Evolutionary conservation across 176 grass and related monocot genomes (phyloP), one percentile per base, ranked within the genome.

Genomic region (Avena insularis): DNA sequence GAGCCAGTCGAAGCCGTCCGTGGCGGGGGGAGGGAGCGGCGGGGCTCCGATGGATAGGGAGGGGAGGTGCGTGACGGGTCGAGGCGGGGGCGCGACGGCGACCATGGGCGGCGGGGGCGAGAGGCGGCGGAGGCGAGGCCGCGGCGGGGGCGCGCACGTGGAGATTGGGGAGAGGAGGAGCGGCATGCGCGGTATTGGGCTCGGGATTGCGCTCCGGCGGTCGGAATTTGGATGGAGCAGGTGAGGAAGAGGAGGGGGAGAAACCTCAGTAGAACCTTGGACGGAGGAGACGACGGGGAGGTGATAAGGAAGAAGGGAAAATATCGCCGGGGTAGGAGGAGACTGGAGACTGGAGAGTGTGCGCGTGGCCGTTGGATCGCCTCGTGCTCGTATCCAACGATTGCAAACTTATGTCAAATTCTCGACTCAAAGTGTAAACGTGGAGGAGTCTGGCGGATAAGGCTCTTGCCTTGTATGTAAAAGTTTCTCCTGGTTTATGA

Each of bases 81-180:
- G 19, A 0, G 69, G 51, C 47, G 50, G 81, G 4, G 89, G 60
- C 50, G 85, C 86, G 38, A 91, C 77, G 50, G 82, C 86, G 3
- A 82, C 86, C 90, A 91, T 91, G 59, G 86, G 90, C 43, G 90
- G 90, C 8, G 90, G 90, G 36, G 90, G 86, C 11, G 81, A 91
- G 4, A 88, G 82, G 90, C 89, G 89, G 85, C 85, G 89, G 17
- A 79, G 81, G 10, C 87, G 82, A 20, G 85, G 86, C 70, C 68
- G 82, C 40, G 90, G 90, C 81, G 90, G 86, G 53, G 86, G 90
- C 69, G 80, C 75, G 85, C 82, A 77, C 20, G 82, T 77, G 58
- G 86, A 88, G 77, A 81, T 84, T n/a, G 86, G 81, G 89, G 67
- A 80, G 80, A 87, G 69, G 59, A 88, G 77, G 86, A 88, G 90